A percentile compares a stretch with the other conserved stretches of the same genome.
Evolutionary conservation across 208 protist species (phyloP).

Genomic region (Acanthamoeba castellanii): DNA sequence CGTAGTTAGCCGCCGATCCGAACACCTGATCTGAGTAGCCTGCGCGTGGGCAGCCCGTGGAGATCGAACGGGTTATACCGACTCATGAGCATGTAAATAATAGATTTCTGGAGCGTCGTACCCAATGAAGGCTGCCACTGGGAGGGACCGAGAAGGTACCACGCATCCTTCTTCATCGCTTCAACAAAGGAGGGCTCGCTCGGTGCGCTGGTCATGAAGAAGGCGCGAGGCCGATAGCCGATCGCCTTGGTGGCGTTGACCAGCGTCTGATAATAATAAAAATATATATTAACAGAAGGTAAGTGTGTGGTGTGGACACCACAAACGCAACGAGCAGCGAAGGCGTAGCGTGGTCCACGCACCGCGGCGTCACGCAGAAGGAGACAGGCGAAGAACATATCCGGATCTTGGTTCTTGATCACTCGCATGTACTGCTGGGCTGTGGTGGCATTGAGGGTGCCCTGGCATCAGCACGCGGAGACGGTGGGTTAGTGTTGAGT

Average conservation of each 20-base stretch:
- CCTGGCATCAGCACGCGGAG: background rate
- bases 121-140: constrained; percentile 28
- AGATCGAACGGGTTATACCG: background rate
- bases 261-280: background rate
- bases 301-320: background rate
- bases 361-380: constrained; percentile 20
- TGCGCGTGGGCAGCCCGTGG: background rate
- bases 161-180: constrained; percentile 10
- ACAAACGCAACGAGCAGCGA: too few relatives aligned
- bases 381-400: constrained; percentile 45
- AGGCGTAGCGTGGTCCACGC: background rate
- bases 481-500: too few relatives aligned
- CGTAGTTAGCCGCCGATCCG: background rate
- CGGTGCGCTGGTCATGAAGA: constrained; percentile 50
- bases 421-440: background rate
- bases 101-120: background rate
- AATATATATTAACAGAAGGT: too few relatives aligned
- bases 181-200: constrained; percentile 35
- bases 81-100: too few relatives aligned
- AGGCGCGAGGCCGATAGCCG: background rate
- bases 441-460: background rate
- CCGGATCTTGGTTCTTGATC: background rate
- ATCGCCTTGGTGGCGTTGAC: constrained; percentile 28
- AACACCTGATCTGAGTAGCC: constrained; percentile 36
- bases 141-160: constrained; percentile 12